These are phyloP conservation scores for Gossypium raimondii DNA, from an alignment of 345 rosid species.

Conservation along the genomic window DNA sequence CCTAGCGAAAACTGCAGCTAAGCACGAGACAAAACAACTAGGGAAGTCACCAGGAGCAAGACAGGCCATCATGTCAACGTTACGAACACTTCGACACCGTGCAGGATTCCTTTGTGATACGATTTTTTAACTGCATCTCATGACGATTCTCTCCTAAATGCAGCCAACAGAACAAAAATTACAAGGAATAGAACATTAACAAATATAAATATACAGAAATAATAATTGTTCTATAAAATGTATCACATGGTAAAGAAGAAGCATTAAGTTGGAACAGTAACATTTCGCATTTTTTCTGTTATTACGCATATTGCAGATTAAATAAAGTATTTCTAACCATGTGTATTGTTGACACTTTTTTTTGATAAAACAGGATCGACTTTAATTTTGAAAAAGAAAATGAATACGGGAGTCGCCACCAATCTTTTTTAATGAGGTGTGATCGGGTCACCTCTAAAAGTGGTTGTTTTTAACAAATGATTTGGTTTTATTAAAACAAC, in stretches of 20 bases:
- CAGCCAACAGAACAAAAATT: neutral
- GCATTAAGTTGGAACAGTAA: slow-evolving; percentile 29
- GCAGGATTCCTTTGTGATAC: slow-evolving; percentile 42
- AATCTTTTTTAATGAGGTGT: too few relatives aligned
- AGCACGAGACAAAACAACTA: neutral
- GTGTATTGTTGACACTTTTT: too few relatives aligned
- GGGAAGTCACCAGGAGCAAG: neutral
- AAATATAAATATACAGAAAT: neutral
- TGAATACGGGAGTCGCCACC: too few relatives aligned
- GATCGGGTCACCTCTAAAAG: too few relatives aligned
- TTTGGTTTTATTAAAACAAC: too few relatives aligned
- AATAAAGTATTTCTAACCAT: neutral
- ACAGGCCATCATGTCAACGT: neutral
- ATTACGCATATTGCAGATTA: neutral
- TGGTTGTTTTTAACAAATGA: too few relatives aligned
- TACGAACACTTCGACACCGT: slow-evolving; percentile 39
- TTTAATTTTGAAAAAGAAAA: too few relatives aligned
- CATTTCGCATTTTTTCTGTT: neutral
- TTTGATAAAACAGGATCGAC: too few relatives aligned
- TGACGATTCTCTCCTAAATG: slow-evolving; percentile 30
- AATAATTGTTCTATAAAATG: neutral
- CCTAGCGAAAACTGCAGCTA: neutral
- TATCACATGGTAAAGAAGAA: slow-evolving; percentile 38
- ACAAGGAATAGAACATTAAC: neutral
- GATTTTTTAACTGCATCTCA: slow-evolving; percentile 38